Percentiles rank a stretch among this genome's conserved stretches.
phyloP scores from a whole-genome alignment of 176 grass and related monocot species.

The Thinopyrum elongatum region DNA sequence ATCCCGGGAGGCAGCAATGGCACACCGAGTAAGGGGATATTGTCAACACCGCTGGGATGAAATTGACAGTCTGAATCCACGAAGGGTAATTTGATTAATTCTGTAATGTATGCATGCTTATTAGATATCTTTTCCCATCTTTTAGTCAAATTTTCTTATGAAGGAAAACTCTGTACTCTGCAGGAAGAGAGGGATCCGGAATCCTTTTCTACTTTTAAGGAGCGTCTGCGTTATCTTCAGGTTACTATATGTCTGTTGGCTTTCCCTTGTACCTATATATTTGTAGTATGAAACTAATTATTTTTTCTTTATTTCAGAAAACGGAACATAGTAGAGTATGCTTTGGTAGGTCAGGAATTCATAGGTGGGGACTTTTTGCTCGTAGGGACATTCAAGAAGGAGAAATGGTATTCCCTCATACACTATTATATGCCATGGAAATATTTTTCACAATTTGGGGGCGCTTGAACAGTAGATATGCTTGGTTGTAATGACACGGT shows the following conservation, averaged over 20 bases:
- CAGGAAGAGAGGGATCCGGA: slow-evolving; percentile 88
- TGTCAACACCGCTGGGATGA: slow-evolving; percentile 68
- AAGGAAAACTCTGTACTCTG: slow-evolving; percentile 32
- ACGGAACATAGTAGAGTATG: slow-evolving; percentile 95
- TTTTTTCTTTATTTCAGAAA: slow-evolving; percentile 54
- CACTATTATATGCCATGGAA: neutral
- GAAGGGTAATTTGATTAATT: slow-evolving; percentile 57
- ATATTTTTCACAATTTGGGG: neutral
- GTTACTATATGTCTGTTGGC: slow-evolving; percentile 41
- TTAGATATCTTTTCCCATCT: neutral
- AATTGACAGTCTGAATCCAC: slow-evolving; percentile 76
- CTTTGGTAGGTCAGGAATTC: slow-evolving; percentile 98
- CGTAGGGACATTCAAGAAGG: slow-evolving; percentile 92
- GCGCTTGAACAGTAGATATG: neutral
- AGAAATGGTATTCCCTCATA: slow-evolving; percentile 74
- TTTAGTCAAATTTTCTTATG: slow-evolving; percentile 13
- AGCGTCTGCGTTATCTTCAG: slow-evolving; percentile 86
- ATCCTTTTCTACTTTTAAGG: slow-evolving; percentile 91
- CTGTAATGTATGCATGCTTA: neutral
- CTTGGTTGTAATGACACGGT: slow-evolving; percentile 5
- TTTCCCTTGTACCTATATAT: slow-evolving; percentile 5
- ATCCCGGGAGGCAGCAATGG: slow-evolving; percentile 61
- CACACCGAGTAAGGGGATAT: slow-evolving; percentile 66
- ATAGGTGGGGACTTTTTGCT: slow-evolving; percentile 98
- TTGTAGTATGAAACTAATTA: slow-evolving; percentile 21